Evolutionary conservation across 2,329 filamentous ascomycete genomes (phyloP), one percentile per base, ranked within the genome.

Genomic region (Aspergillus udagawae): DNA sequence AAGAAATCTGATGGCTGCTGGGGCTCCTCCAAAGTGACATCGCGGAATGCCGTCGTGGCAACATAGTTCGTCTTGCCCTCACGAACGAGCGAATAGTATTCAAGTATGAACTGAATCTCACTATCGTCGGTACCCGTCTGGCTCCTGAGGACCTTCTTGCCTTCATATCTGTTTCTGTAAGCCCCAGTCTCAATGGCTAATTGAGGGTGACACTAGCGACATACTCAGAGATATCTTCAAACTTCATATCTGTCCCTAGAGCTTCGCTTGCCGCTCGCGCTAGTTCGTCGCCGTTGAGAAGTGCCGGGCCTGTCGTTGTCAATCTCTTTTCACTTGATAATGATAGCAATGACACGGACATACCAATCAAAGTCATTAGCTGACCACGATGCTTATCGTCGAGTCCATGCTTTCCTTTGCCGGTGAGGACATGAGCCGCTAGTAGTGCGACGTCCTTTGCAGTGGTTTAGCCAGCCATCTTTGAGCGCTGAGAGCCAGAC

Each of bases 21-120:
- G 0, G 80, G 77, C 58, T 78, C 73, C 35, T 66, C 60, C 3
- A 76, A 78, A 1, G 80, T 82, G 29, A 82, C 74, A 54, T 82
- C 74, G 54, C 79, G 75, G 61, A 82, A 83, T 0, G 79, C 75
- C 3, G 75, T 77, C 0, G 80, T 82, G 1, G 79, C 70, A 60
- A 83, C 79, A 65, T 82, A 82, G 65, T 82, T 83, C 0, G 79
- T 80, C 71, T 82, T 82, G 20, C 80, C 80, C 61, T 81, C 79
- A 49, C 78, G 73, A 9, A 82, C 80, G 8, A 83, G 70, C 47
- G 77, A 78, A 67, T 81, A 82, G 66, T 82, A 82, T 60, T 83
- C 79, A 4, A 82, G 73, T 5, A 82, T 62, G 60, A 80, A 81
- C 63, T 80, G 62, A 54, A 76, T 71, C 67, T 82, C 79, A 0